Evolutionary conservation across 495 filamentous ascomycete genomes (phyloP).

Genomic region (Aspergillus cristatus): DNA sequence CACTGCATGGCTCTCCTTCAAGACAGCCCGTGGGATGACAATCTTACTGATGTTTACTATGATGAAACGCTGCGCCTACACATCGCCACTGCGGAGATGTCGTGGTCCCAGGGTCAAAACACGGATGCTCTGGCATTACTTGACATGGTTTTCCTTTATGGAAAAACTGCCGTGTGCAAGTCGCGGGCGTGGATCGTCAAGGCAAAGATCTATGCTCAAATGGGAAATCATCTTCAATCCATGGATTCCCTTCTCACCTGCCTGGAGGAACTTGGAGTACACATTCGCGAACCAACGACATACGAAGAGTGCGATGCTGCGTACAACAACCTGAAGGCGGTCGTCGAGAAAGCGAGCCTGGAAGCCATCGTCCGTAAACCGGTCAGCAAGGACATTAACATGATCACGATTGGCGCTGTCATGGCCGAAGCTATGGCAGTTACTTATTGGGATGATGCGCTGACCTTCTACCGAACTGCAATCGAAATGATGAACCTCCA

Average conservation of each 20-base stretch:
- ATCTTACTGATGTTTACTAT: conserved; percentile 62
- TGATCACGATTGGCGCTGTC: conserved; percentile 62
- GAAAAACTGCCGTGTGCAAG: conserved; percentile 61
- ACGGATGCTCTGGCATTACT: conserved; percentile 55
- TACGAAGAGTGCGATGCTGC: conserved; percentile 67
- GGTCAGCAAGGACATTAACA: conserved; percentile 39
- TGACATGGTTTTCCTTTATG: conserved; percentile 53
- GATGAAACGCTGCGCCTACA: conserved; percentile 73
- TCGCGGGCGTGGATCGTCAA: conserved; percentile 70
- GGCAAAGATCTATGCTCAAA: conserved; percentile 63
- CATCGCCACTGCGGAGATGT: conserved; percentile 69
- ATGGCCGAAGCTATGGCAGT: conserved; percentile 68
- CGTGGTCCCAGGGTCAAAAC: conserved; percentile 63
- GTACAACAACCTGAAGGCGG: conserved; percentile 51
- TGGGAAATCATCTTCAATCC: conserved; percentile 58
- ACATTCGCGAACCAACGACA: conserved; percentile 53
- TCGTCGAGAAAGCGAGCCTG: conserved; percentile 51
- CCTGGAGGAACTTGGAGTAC: conserved; percentile 55
- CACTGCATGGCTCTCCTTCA: conserved; percentile 71
- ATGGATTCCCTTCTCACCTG: conserved; percentile 60
- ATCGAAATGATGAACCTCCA: conserved; percentile 64
- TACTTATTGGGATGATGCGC: conserved; percentile 72
- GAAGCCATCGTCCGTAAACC: conserved; percentile 44
- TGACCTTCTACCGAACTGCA: conserved; percentile 68
- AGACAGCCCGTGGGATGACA: conserved; percentile 65